A percentile compares a stretch with the other conserved stretches of the same genome.
Conservation (phyloP, 805 yeast genomes). For the Spathaspora sp. region DNA sequence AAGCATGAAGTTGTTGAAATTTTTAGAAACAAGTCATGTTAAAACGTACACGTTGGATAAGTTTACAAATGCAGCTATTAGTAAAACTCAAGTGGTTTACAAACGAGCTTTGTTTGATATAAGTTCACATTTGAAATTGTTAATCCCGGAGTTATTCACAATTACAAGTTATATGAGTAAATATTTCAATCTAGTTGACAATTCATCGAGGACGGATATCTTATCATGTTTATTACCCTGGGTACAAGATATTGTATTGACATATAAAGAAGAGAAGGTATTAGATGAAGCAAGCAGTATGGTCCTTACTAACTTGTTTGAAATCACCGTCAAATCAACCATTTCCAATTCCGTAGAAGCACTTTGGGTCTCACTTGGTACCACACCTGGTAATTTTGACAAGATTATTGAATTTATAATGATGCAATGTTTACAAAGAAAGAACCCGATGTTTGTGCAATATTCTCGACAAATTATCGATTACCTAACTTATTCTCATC, state of each 20-base stretch:
- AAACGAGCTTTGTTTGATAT: constrained; percentile 81
- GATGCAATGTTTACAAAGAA: constrained; percentile 61
- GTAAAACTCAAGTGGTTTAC: constrained; percentile 77
- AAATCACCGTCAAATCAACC: constrained; percentile 73
- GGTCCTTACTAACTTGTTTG: constrained; percentile 79
- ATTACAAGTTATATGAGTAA: constrained; percentile 70
- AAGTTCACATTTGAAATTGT: constrained; percentile 65
- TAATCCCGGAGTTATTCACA: constrained; percentile 52
- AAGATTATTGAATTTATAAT: constrained; percentile 70
- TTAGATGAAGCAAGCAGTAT: constrained; percentile 42
- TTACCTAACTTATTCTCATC: constrained; percentile 56
- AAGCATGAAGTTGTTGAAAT: constrained; percentile 69
- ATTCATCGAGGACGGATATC: constrained; percentile 68
- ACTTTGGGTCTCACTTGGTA: constrained; percentile 91
- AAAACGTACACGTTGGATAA: constrained; percentile 48
- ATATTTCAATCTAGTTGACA: constrained; percentile 57
- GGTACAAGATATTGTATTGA: constrained; percentile 79
- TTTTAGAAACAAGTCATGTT: constrained; percentile 49
- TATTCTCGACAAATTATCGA: constrained; percentile 79
- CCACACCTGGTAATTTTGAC: constrained; percentile 63
- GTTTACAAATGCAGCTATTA: constrained; percentile 68
- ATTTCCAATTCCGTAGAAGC: constrained; percentile 90
- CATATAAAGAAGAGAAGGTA: constrained; percentile 14
- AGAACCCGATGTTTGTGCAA: constrained; percentile 72
- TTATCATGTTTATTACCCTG: constrained; percentile 83